Base-by-base conservation (phyloP, 192 early-diverging fungal genomes). In the Entomortierella lignicola region DNA sequence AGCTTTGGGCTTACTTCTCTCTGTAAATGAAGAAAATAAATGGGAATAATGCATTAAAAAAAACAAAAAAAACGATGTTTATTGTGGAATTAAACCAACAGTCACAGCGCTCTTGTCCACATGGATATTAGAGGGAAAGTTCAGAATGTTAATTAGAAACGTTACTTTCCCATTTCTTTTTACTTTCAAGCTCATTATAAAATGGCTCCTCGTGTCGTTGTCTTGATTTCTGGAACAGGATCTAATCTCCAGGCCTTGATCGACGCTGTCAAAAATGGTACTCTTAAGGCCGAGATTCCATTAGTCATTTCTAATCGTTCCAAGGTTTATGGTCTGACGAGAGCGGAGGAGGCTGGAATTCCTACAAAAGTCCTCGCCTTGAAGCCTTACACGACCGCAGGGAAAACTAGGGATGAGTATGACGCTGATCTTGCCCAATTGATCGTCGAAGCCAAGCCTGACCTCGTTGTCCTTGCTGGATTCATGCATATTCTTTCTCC, bases 401-500 rank as follows among this genome's bases (percentile, higher is more conserved):
- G 93, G 18, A 92, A 94, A 73, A 82, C 95, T 25, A 92, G 98
- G 26, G 86, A 87, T 20, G 93, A 99, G 54, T 99, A 92, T 81
- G 98, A 99, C 83, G 55, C 87, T 26, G 92, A 94, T 18, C 86
- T 98, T 43, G 97, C 95, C 32, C 80, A 87, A 37, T 69, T 84
- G 58, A 91, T 95, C 60, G 57, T 85, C 18, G 83, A 79, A 25
- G 84, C 86, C 48, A 70, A 77, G 27, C 95, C 95, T 2, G 94
- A 97, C 69, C 85, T 98, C 42, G 82, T 98, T 7, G 92, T 99
- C 17, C 88, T 99, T 29, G 98, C 97, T 8, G 98, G 98, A 39
- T 99, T 91, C 87, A 99, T 99, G 98, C 98, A 97, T 80, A 99
- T 99, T 66, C 87, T 99, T 34, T 94, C 94, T 15, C 85, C 94